Conservation (phyloP, 441 rosid species). For the Gossypium laxum region DNA sequence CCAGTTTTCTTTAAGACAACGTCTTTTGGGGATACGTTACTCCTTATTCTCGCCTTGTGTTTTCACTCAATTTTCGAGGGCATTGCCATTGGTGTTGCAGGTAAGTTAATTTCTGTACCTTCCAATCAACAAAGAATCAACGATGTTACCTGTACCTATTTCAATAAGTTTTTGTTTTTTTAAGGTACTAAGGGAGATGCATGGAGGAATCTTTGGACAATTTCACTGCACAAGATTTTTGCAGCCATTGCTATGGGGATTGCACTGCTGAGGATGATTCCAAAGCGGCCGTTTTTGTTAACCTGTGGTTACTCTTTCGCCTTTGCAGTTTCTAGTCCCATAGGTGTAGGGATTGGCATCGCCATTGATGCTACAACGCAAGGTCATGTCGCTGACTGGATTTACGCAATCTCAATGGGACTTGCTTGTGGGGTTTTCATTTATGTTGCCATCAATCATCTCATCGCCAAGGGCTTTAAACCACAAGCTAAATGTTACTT, state of each 20-base stretch:
- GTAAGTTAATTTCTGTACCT: conserved; percentile 21
- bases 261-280: conserved; percentile 49
- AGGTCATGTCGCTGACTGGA: conserved; percentile 47
- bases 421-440: conserved; percentile 56
- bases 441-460: conserved; percentile 60
- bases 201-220: conserved; percentile 67
- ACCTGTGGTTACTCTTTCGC: conserved; percentile 46
- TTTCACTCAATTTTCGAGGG: conserved; percentile 65
- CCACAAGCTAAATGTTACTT: conserved; percentile 31
- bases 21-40: conserved; percentile 43
- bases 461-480: conserved; percentile 51
- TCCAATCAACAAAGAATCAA: background rate
- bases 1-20: conserved; percentile 32
- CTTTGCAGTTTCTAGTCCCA: conserved; percentile 56
- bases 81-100: conserved; percentile 59
- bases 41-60: conserved; percentile 51
- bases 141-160: background rate
- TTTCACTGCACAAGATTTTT: conserved; percentile 52
- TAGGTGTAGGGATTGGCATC: conserved; percentile 62
- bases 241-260: conserved; percentile 69
- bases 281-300: conserved; percentile 47
- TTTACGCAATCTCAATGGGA: conserved; percentile 52
- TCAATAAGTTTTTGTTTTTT: background rate
- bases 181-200: conserved; percentile 37
- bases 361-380: conserved; percentile 54